Evolutionary conservation across 2,329 filamentous ascomycete species (phyloP).

Genomic region (Stagonosporopsis tanaceti): DNA sequence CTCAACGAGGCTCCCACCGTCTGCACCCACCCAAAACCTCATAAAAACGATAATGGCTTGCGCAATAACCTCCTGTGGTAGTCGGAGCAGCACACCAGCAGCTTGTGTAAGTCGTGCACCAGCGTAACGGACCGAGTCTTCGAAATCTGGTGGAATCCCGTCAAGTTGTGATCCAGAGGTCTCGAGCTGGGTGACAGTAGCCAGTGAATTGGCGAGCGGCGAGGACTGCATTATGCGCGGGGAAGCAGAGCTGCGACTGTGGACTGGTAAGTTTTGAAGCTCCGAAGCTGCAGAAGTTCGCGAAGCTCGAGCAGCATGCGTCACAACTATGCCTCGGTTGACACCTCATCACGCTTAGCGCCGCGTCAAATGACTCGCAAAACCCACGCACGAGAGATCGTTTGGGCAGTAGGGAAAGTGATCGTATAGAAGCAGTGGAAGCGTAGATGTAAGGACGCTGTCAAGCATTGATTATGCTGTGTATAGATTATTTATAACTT

Average conservation of each 20-base stretch:
- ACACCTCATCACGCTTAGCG: not conserved
- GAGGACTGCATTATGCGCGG: conserved; percentile 38
- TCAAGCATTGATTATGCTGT: no score
- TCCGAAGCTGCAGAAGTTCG: not conserved
- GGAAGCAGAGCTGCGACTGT: not conserved
- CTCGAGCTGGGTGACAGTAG: conserved; percentile 73
- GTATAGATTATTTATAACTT: no score
- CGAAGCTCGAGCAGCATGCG: conserved; percentile 4
- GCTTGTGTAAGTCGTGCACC: conserved; percentile 79
- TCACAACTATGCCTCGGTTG: conserved; percentile 5
- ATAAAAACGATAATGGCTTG: conserved; percentile 84
- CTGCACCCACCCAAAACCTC: conserved; percentile 76
- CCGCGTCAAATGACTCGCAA: not conserved
- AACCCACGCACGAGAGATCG: no score
- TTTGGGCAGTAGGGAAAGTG: no score
- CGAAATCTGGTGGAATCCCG: conserved; percentile 71
- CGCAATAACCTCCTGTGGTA: conserved; percentile 86
- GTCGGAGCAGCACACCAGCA: conserved; percentile 79
- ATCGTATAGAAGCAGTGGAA: no score
- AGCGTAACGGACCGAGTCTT: conserved; percentile 74
- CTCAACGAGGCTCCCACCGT: conserved; percentile 58
- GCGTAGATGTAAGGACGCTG: no score
- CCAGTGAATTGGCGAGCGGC: conserved; percentile 72
- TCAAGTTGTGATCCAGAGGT: conserved; percentile 63
- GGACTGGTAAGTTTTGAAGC: not conserved